Evolutionary conservation across 208 protist genomes (phyloP), one percentile per base, ranked within the genome.

Genomic region (Acanthamoeba lenticulata): DNA sequence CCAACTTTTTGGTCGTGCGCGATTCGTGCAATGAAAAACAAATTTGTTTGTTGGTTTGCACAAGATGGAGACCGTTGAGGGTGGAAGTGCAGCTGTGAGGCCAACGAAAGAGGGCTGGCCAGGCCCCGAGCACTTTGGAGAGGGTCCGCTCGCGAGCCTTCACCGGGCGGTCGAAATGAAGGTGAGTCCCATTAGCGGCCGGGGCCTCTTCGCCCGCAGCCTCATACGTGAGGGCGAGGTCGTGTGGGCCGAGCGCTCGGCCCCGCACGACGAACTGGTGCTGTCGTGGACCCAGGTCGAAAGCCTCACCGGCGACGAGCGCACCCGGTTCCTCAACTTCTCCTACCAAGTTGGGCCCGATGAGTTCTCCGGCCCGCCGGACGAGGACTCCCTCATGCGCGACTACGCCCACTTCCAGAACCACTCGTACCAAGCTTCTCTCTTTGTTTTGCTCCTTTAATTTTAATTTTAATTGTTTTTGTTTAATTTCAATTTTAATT

Each of bases 341-440:
- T 1, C 55, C 38, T 91, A 91, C 52, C 85, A 91, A 32, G 85
- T 91, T 6, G 85, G 85, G 15, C 29, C 49, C 3, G 85, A 91
- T 38, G 34, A 40, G 40, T 91, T 91, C 60, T 91, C 85, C 60
- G 85, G 85, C 9, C 85, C 85, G 60, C 60, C 85, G n/a, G 85
- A 65, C 42, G 85, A 65, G 24, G 49, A 17, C 42, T 65, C 49
- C 49, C 55, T 91, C 38, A 72, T 74, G 60, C 85, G 60, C 60
- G 85, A 91, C 85, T 91, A 72, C 55, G 44, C 85, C 21, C 85
- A 91, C 60, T 91, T 91, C 85, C 85, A 91, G 34, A 91, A 91
- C 60, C 85, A 91, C 85, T 74, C 55, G 85, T 91, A 91, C 29
- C 55, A 5, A 7, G 57, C 57, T n/a, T 21, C 57, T 67, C 15